Percentiles rank a stretch among this genome's conserved stretches.
Evolutionary conservation across 176 grass and related monocot genomes (phyloP).

Genomic region (Rhynchospora breviuscula): DNA sequence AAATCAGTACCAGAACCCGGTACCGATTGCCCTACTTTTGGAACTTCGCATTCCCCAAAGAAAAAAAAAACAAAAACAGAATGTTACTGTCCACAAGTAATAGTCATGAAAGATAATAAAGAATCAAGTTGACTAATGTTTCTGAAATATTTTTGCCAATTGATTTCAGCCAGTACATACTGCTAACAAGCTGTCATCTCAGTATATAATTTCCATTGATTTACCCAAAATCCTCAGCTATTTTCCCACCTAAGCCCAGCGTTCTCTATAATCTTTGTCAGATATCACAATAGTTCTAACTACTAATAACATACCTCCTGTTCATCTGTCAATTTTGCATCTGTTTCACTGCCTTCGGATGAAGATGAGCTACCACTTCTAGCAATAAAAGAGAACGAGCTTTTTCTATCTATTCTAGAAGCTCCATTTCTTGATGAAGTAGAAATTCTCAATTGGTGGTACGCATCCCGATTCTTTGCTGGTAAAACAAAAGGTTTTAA

Average conservation of each 20-base stretch:
- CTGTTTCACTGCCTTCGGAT: constrained; percentile 33
- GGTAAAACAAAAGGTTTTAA: neutral
- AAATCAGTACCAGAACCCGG: too few relatives aligned
- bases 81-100: neutral
- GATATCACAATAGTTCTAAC: neutral
- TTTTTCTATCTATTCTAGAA: constrained; percentile 27
- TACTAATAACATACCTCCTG: constrained; percentile 41
- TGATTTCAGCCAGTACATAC: neutral
- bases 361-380: constrained; percentile 37
- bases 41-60: neutral
- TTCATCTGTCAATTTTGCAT: constrained; percentile 35
- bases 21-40: neutral
- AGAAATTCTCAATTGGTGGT: constrained; percentile 4
- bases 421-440: constrained; percentile 23
- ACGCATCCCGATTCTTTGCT: neutral
- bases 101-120: neutral
- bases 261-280: neutral
- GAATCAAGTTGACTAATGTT: neutral
- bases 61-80: neutral
- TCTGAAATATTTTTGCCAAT: neutral
- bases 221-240: neutral
- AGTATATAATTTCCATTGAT: neutral
- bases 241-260: neutral
- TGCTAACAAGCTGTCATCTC: neutral
- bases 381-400: constrained; percentile 6